phyloP scores from a whole-genome alignment of 208 protist genomes.

The Trypanosoma melophagium region DNA sequence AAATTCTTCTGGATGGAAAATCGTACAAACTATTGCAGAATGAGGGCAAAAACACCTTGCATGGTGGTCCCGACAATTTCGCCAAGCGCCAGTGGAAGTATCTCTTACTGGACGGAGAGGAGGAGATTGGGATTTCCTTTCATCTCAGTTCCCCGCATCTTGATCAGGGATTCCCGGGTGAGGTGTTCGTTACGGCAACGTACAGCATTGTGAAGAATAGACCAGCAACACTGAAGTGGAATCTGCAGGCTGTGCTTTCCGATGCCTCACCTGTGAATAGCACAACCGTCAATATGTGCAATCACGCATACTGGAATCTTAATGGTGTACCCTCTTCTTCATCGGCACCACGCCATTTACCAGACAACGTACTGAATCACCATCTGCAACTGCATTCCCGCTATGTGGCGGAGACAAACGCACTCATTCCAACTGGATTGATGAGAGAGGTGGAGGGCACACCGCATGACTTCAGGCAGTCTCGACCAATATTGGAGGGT shows the following conservation, averaged over 20 bases:
- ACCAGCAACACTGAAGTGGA: conserved; percentile 48
- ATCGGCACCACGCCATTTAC: conserved; percentile 21
- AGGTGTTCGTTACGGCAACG: conserved; percentile 65
- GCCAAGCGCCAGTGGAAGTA: conserved; percentile 69
- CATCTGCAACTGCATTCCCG: conserved; percentile 43
- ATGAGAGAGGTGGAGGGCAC: conserved; percentile 42
- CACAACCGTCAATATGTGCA: conserved; percentile 77
- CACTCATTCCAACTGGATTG: conserved; percentile 18
- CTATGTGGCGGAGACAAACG: conserved; percentile 54
- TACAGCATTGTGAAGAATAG: conserved; percentile 60
- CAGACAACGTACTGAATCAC: conserved; percentile 56
- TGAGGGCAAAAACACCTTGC: conserved; percentile 56
- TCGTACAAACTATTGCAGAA: conserved; percentile 68
- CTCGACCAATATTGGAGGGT: conserved; percentile 40
- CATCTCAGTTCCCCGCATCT: conserved; percentile 69
- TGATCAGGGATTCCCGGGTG: conserved; percentile 80
- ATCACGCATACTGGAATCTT: conserved; percentile 84
- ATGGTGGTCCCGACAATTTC: conserved; percentile 71
- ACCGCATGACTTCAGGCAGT: conserved; percentile 58
- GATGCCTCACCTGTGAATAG: conserved; percentile 56
- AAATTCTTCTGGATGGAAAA: conserved; percentile 44
- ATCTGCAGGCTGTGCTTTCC: conserved; percentile 45
- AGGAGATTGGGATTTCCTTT: conserved; percentile 71
- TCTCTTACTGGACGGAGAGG: conserved; percentile 62
- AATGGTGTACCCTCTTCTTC: conserved; percentile 54